Percentiles rank a stretch among this genome's conserved stretches.
phyloP scores from a whole-genome alignment of 2,329 filamentous ascomycete species.

The Fusarium graminum region DNA sequence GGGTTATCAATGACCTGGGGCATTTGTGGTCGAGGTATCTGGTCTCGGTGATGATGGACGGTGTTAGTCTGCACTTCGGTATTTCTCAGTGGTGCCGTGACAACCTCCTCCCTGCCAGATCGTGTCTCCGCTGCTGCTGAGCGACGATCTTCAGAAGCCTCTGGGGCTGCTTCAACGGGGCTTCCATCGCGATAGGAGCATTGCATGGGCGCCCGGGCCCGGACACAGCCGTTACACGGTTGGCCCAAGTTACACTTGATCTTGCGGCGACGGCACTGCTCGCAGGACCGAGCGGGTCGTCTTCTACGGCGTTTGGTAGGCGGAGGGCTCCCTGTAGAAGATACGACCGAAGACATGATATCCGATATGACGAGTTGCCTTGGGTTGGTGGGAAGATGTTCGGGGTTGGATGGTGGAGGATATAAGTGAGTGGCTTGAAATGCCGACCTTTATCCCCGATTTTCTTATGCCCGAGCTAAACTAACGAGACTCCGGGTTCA shows the following conservation, averaged over 20 bases:
- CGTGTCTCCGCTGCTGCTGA: conserved; percentile 3
- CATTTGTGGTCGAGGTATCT: conserved; percentile 5
- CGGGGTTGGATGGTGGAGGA: conserved; percentile 12
- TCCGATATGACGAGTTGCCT: neutral
- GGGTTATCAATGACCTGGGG: conserved; percentile 2
- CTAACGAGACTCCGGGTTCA: neutral
- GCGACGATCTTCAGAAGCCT: neutral
- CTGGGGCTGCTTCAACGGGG: conserved; percentile 1
- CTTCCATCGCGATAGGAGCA: conserved; percentile 46
- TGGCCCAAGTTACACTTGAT: conserved; percentile 43
- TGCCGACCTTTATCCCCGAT: conserved; percentile 40
- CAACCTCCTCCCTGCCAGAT: conserved; percentile 11
- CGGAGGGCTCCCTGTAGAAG: conserved; percentile 15
- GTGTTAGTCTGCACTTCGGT: conserved; percentile 1
- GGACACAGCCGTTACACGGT: conserved; percentile 45
- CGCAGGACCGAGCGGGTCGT: conserved; percentile 45
- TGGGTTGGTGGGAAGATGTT: neutral
- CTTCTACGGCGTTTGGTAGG: conserved; percentile 44
- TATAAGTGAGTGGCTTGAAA: conserved; percentile 25
- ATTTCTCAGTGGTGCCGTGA: neutral
- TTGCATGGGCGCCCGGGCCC: conserved; percentile 43
- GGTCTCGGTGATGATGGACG: conserved; percentile 30
- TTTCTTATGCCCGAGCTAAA: conserved; percentile 12
- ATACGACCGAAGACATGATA: conserved; percentile 7
- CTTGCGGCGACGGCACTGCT: conserved; percentile 48